These are phyloP conservation scores for Hyparrhenia diplandra DNA, from an alignment of 176 grass and related monocot species.

Conservation along the genomic window DNA sequence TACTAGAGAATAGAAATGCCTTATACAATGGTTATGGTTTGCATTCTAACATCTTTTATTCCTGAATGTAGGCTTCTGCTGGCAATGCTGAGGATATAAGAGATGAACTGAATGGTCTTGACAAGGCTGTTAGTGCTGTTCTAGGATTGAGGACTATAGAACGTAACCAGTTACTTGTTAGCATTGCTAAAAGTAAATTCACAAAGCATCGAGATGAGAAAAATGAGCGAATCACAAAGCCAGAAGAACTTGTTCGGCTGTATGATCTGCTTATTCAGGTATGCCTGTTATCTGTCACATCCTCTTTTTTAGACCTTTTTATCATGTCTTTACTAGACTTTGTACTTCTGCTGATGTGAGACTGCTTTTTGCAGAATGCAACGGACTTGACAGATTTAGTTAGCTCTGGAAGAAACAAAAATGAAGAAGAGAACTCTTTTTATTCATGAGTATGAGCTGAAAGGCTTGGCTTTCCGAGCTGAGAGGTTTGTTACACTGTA, in stretches of 20 bases:
- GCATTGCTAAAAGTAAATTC: conserved; percentile 96
- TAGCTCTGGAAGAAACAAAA: conserved; percentile 92
- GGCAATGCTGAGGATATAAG: conserved; percentile 83
- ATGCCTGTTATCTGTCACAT: conserved; percentile 17
- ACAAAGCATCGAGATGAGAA: conserved; percentile 80
- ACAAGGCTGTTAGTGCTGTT: conserved; percentile 95
- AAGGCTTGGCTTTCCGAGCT: conserved; percentile 74
- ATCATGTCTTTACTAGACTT: conserved; percentile 20
- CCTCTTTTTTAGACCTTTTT: not conserved
- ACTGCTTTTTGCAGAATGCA: conserved; percentile 64
- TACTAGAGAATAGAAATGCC: not conserved
- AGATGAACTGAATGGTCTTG: conserved; percentile 93
- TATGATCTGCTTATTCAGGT: conserved; percentile 96
- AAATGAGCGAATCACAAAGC: conserved; percentile 87
- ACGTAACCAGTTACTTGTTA: conserved; percentile 81
- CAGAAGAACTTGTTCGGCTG: conserved; percentile 96
- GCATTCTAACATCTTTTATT: not conserved
- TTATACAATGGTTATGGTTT: not conserved
- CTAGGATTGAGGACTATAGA: conserved; percentile 88
- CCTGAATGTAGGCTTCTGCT: conserved; percentile 66
- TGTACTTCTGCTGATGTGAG: conserved; percentile 24
- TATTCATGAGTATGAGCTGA: conserved; percentile 66
- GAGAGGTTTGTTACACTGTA: conserved; percentile 53
- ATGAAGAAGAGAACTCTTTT: conserved; percentile 72
- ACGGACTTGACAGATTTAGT: conserved; percentile 91